Base-by-base conservation (phyloP, 2,329 filamentous ascomycete genomes). In the Alternaria dauci region DNA sequence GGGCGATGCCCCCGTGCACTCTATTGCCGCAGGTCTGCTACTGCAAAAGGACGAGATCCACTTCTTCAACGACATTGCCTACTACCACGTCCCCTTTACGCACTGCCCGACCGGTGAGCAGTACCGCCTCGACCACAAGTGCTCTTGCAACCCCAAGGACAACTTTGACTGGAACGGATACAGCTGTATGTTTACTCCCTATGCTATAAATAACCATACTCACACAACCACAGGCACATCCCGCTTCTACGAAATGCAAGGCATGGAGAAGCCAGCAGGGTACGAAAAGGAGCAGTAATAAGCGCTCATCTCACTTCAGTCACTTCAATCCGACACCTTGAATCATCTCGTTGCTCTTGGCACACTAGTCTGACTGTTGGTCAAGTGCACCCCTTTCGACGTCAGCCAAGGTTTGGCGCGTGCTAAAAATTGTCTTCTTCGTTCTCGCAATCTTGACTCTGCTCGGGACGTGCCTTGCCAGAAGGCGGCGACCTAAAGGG, bases 161-260 rank as follows among this genome's bases (percentile, higher is more conserved):
- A 99, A 99, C 84, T 99, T 99, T 84, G 95, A 99, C 81, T 99
- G 96, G 96, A 97, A 97, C 81, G 91, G 92, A 53, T 98, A 97
- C 79, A 97, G 93, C 78, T 98, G 94, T 96, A 87, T 84, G 92
- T 84, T 62, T 58, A 38, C 3, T 1, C 9, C 2, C 11, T 9
- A 3, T 9, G 4, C 25, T 2, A 5, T 32, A 12, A 3, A 14
- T 1, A 16, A 16, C 6, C 12, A n/a, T 52, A 52, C 61, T 68
- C 67, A 72, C 66, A 52, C 9, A 16, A 18, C n/a, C n/a, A 92
- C 56, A 94, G 92, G 92, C 83, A 97, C 94, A 53, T 87, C 91
- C 34, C 88, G 90, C 71, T 99, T 86, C 83, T 98, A 91, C 77
- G 91, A 97, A 46, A 79, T 93, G 72, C 96, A 94, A 79, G 86